Percentiles rank a stretch among this genome's conserved stretches.
Evolutionary conservation across 495 filamentous ascomycete species (phyloP).

Genomic region (Penicillium roqueforti): DNA sequence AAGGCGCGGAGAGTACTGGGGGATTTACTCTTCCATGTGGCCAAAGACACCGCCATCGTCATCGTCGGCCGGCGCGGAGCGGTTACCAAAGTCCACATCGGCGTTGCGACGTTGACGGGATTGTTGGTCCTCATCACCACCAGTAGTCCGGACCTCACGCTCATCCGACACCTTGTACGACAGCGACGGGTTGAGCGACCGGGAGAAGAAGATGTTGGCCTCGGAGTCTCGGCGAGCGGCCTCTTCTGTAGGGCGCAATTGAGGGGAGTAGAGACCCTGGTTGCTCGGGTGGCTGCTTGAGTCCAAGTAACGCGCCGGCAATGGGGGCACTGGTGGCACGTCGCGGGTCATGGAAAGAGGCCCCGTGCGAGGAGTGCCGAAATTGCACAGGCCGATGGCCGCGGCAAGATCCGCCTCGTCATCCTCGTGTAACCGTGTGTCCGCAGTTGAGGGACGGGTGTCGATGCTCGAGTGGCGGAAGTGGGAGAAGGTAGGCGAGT

Average conservation of each 20-base stretch:
- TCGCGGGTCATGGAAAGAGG: slow-evolving; percentile 68
- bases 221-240: slow-evolving; percentile 34
- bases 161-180: slow-evolving; percentile 50
- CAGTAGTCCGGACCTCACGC: slow-evolving; percentile 36
- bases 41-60: slow-evolving; percentile 96
- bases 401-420: slow-evolving; percentile 75
- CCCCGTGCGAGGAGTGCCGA: slow-evolving; percentile 71
- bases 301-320: slow-evolving; percentile 57
- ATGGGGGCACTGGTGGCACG: slow-evolving; percentile 79
- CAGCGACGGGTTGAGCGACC: slow-evolving; percentile 44
- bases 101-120: slow-evolving; percentile 56
- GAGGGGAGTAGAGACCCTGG: slow-evolving; percentile 25
- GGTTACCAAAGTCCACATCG: slow-evolving; percentile 74
- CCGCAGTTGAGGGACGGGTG: slow-evolving; percentile 59
- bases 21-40: slow-evolving; percentile 80
- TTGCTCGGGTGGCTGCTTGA: slow-evolving; percentile 29
- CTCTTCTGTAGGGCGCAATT: slow-evolving; percentile 37
- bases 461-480: slow-evolving; percentile 54
- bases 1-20: background rate
- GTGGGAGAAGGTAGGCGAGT: slow-evolving; percentile 47
- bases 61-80: slow-evolving; percentile 67
- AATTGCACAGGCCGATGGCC: slow-evolving; percentile 89
- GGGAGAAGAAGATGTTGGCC: slow-evolving; percentile 35
- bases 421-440: slow-evolving; percentile 51
- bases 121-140: slow-evolving; percentile 32